A percentile compares a stretch with the other conserved stretches of the same genome.
phyloP scores from a whole-genome alignment of 495 filamentous ascomycete genomes.

The Penicillium desertorum region DNA sequence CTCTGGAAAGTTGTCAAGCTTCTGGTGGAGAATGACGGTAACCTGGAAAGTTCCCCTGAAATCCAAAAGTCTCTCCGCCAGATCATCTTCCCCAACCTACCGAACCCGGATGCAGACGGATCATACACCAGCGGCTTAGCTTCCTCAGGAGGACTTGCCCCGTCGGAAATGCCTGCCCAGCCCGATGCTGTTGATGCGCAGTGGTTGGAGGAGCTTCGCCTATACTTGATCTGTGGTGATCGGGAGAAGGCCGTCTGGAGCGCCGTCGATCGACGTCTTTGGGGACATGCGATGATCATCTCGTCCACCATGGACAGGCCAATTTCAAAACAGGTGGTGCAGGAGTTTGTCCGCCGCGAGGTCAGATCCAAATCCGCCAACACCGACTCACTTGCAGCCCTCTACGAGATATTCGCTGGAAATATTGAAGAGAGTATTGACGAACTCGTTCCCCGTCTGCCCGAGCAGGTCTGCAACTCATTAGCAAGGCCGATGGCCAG shows the following conservation, averaged over 20 bases:
- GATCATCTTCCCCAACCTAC: slow-evolving; percentile 66
- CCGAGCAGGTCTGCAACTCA: slow-evolving; percentile 85
- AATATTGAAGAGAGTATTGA: slow-evolving; percentile 94
- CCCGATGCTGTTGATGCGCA: slow-evolving; percentile 65
- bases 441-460: slow-evolving; percentile 96
- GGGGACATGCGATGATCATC: slow-evolving; percentile 94
- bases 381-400: slow-evolving; percentile 79
- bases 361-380: slow-evolving; percentile 75
- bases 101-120: slow-evolving; percentile 36
- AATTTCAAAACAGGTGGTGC: slow-evolving; percentile 87
- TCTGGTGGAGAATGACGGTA: slow-evolving; percentile 83
- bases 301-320: slow-evolving; percentile 68
- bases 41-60: slow-evolving; percentile 67
- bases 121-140: slow-evolving; percentile 22
- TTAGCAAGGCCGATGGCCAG: slow-evolving; percentile 63
- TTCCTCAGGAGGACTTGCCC: slow-evolving; percentile 32
- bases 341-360: slow-evolving; percentile 91
- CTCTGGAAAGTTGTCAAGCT: slow-evolving; percentile 84
- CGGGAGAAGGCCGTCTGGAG: slow-evolving; percentile 90
- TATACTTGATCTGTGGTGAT: slow-evolving; percentile 72
- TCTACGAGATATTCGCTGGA: slow-evolving; percentile 91
- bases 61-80: slow-evolving; percentile 72
- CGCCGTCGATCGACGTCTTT: slow-evolving; percentile 89
- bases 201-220: slow-evolving; percentile 67
- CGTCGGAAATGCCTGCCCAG: slow-evolving; percentile 31